These are phyloP conservation scores for Ceriops decandra DNA, from an alignment of 345 rosid genomes.

Conservation along the genomic window DNA sequence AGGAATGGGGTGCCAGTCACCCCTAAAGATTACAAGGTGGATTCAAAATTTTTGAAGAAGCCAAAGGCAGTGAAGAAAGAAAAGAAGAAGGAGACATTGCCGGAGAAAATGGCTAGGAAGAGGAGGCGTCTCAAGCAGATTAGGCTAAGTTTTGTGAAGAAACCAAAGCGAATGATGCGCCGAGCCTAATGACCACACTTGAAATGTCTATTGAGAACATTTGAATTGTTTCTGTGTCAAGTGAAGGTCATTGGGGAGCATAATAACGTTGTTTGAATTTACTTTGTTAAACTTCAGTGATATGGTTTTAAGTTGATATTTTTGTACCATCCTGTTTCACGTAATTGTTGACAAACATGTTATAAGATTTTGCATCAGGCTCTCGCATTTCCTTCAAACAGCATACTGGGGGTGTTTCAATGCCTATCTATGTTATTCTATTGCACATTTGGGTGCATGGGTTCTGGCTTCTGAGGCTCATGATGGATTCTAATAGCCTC, in stretches of 20 bases:
- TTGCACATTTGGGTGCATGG: too few relatives aligned
- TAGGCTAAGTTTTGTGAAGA: conserved; percentile 83
- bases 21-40: conserved; percentile 71
- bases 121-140: conserved; percentile 77
- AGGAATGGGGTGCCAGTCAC: conserved; percentile 58
- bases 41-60: conserved; percentile 59
- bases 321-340: neutral
- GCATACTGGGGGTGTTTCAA: neutral
- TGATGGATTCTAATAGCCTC: too few relatives aligned
- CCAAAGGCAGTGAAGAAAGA: conserved; percentile 51
- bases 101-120: conserved; percentile 93
- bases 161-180: conserved; percentile 60
- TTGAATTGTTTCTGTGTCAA: conserved; percentile 1
- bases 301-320: conserved; percentile 1
- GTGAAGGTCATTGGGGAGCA: neutral
- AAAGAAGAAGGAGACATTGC: conserved; percentile 90
- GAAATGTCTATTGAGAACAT: too few relatives aligned
- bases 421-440: too few relatives aligned
- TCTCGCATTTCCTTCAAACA: neutral
- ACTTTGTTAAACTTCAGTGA: neutral
- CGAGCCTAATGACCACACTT: conserved; percentile 16
- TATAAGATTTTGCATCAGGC: conserved; percentile 6
- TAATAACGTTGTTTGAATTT: neutral
- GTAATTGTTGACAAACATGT: neutral
- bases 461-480: too few relatives aligned